Base-by-base conservation (phyloP, 495 filamentous ascomycete species). In the Pyronema omphalodes region DNA sequence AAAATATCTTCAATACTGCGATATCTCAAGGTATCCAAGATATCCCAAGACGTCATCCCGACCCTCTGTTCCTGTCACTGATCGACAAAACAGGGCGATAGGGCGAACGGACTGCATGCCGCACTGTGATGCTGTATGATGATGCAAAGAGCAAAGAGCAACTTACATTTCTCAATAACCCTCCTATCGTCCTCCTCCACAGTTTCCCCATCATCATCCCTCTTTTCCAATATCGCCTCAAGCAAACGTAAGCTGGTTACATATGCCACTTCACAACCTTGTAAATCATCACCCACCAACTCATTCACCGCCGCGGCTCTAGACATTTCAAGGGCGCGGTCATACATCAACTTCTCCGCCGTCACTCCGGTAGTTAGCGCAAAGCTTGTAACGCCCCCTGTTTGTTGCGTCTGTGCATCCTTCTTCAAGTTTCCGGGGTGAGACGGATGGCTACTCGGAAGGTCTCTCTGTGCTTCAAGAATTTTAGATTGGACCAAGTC, bases 311-410 rank as follows among this genome's bases (percentile, higher is more conserved):
- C 91, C 6, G 91, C 88, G 1, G 84, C 76, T 37, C 87, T 80
- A 59, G 86, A 94, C 91, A 98, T 94, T 66, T 98, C 91, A 18
- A 94, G 68, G 3, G 91, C 91, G 11, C 91, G 85, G 58, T 98
- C 93, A 60, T 94, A 98, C 93, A 98, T 98, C 46, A 98, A 69
- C 67, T 86, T 93, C 69, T 95, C 91, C 0, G 91, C 91, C 17
- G 88, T 94, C 40, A 95, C 78, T 6, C 89, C 89, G 6, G 77
- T 71, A 44, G 74, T 80, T 11, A 80, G 74, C n/a, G 77, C 70
- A 29, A 53, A 53, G 33, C 43, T 43, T 7, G 35, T 43, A 9
- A 9, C 23, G 2, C 12, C 19, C n/a, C 35, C 8, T 9, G 35
- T 35, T 33, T 77, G 67, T 29, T 29, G 23, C 23, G 23, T 29